A percentile compares a stretch with the other conserved stretches of the same genome.
phyloP scores from a whole-genome alignment of 305 asterid species.

The Rubia peregrina region DNA sequence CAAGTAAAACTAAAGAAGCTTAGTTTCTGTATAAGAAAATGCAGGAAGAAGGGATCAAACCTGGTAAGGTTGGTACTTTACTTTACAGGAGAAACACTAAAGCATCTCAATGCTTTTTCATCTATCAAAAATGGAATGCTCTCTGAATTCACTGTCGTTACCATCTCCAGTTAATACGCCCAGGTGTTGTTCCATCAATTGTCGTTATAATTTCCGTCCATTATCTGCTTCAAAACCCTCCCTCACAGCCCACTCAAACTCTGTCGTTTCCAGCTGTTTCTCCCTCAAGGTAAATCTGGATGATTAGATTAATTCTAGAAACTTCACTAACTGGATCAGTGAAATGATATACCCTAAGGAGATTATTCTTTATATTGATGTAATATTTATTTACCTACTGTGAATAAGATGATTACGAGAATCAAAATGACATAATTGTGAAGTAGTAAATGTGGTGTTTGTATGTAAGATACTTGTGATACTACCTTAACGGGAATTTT shows the following conservation, averaged over 20 bases:
- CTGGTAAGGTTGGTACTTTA: slow-evolving; percentile 56
- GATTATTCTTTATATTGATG: neutral
- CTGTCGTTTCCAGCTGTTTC: neutral
- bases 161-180: slow-evolving; percentile 12
- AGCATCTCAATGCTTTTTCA: neutral
- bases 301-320: neutral
- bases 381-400: neutral
- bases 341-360: neutral
- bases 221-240: slow-evolving; percentile 2
- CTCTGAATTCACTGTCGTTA: neutral
- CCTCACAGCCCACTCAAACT: slow-evolving; percentile 5
- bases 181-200: neutral
- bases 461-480: neutral
- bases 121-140: slow-evolving; percentile 2
- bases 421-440: too few species aligned
- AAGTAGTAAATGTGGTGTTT: too few species aligned
- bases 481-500: neutral
- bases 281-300: slow-evolving; percentile 6
- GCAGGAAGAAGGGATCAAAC: slow-evolving; percentile 82
- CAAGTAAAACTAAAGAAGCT: slow-evolving; percentile 74
- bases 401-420: neutral
- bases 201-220: neutral
- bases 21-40: slow-evolving; percentile 59
- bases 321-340: neutral
- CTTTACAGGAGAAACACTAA: neutral